Evolutionary conservation across 306 rosid species (phyloP), one percentile per base, ranked within the genome.

Genomic region (Lathyrus oleraceus): DNA sequence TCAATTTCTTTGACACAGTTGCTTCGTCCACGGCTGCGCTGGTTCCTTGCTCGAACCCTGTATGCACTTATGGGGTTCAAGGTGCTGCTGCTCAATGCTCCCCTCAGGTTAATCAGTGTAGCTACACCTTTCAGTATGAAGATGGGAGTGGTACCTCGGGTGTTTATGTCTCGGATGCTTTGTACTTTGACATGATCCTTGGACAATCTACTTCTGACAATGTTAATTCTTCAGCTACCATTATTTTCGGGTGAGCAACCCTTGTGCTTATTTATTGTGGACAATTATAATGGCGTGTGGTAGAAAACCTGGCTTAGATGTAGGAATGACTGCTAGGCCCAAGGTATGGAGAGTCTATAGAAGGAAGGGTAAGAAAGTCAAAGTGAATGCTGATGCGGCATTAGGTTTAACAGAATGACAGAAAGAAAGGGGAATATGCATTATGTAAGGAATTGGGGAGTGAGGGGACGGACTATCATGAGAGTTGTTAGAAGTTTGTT

Each of bases 101-200:
- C 56, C 3, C 92, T 61, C 88, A 83, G 83, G 83, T 67, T 81
- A 94, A 89, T 65, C 99, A 83, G 79, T 94, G 99, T 64, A 75
- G 84, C 72, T 94, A 91, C 76, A 53, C 87, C 10, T 94, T 91
- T 73, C 89, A 82, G 82, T 94, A 88, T 67, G 95, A 90, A 52
- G 99, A 94, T 80, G 92, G 86, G 70, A 94, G 99, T 57, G 97
- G 95, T 62, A 91, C 97, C 6, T 80, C 91, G 0, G 95, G 97
- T 58, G 83, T 74, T 78, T 94, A 94, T 76, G 86, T 87, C 32
- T 76, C 91, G 0, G 97, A 94, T 68, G 76, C 85, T 12, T 62
- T 94, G 78, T 75, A 85, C 79, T 91, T 91, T 71, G 86, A 85
- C 86, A 81, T 87, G 96, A 76, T 94, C 56, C 54, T 89, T 66